phyloP scores from a whole-genome alignment of 2,329 filamentous ascomycete species.

The Podosphaera xanthii region DNA sequence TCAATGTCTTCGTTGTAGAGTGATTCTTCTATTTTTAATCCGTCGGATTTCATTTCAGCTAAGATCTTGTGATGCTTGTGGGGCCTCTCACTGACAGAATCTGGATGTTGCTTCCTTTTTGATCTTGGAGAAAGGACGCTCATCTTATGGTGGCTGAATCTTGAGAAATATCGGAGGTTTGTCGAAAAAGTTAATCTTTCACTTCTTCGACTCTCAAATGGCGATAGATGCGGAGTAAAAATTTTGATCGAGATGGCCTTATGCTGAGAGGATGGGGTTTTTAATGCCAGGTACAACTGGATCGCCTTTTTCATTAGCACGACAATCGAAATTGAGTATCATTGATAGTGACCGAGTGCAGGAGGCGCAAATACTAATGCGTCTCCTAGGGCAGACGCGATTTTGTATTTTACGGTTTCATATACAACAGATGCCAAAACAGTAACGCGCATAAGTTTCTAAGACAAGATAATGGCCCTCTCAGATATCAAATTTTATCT shows the following conservation, averaged over 20 bases:
- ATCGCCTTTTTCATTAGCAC: background rate
- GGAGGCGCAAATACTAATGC: background rate
- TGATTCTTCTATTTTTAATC: constrained; percentile 15
- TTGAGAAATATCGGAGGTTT: background rate
- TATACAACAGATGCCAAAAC: too few relatives aligned
- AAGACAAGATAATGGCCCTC: too few relatives aligned
- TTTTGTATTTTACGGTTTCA: too few relatives aligned
- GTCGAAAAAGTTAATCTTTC: background rate
- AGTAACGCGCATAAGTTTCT: too few relatives aligned
- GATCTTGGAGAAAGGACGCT: constrained; percentile 12
- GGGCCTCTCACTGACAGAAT: constrained; percentile 11
- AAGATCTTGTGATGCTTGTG: constrained; percentile 15
- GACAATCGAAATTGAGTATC: background rate
- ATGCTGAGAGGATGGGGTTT: background rate
- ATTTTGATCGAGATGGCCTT: background rate
- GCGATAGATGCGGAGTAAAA: background rate
- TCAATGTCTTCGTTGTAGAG: constrained; percentile 15
- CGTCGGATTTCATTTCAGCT: constrained; percentile 16
- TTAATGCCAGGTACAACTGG: background rate
- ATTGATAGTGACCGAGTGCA: background rate
- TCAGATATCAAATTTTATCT: too few relatives aligned
- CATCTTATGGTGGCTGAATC: constrained; percentile 6
- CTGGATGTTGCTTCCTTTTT: constrained; percentile 16
- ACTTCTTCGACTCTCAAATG: background rate
- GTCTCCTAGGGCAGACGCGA: too few relatives aligned